Evolutionary conservation across 2,329 filamentous ascomycete species (phyloP).

Genomic region (Aspergillus quadrilineatus): DNA sequence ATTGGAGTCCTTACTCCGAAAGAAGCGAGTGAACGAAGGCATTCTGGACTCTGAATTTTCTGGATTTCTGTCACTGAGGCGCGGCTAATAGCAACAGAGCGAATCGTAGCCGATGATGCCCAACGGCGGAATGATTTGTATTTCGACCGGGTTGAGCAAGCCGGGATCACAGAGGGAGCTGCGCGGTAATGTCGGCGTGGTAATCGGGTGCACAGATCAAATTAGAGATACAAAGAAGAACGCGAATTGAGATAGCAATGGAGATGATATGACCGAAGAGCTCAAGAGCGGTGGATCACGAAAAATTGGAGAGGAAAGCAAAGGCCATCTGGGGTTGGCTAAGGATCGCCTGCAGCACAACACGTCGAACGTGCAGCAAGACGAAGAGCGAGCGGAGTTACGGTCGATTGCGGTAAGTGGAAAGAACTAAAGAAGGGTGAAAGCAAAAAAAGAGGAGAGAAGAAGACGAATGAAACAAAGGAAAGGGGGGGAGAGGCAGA

Average conservation of each 20-base stretch:
- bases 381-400: constrained; percentile 12
- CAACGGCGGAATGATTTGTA: constrained; percentile 11
- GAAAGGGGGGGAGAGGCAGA: constrained; percentile 8
- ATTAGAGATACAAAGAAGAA: not conserved
- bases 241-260: constrained; percentile 6
- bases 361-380: constrained; percentile 26
- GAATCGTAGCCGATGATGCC: constrained; percentile 13
- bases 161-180: not conserved
- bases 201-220: not conserved
- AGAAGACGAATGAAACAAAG: not conserved
- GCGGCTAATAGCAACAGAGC: constrained; percentile 18
- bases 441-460: constrained; percentile 2
- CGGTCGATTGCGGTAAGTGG: constrained; percentile 11
- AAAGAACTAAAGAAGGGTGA: not conserved
- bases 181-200: not conserved
- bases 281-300: constrained; percentile 4
- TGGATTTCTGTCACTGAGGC: constrained; percentile 16
- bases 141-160: not conserved
- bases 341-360: constrained; percentile 23
- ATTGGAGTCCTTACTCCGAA: constrained; percentile 73
- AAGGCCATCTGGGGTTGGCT: constrained; percentile 20
- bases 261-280: constrained; percentile 7
- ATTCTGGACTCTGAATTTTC: constrained; percentile 36
- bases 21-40: constrained; percentile 60
- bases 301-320: constrained; percentile 14